Conservation (phyloP, 192 early-diverging fungal genomes). For the Globomyces pollinis-pini region DNA sequence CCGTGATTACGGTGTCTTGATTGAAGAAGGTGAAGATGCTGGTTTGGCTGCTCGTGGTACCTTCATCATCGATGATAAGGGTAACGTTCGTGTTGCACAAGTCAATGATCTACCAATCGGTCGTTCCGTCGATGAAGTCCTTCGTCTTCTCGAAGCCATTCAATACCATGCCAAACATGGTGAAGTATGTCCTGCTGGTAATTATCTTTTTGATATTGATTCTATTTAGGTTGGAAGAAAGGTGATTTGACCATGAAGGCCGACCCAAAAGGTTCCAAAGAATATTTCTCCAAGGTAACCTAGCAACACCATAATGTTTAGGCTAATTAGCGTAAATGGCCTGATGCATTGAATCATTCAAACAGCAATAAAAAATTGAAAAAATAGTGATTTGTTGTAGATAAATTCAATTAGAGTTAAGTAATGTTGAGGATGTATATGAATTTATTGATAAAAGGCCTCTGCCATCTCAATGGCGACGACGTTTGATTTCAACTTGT, state of each 20-base stretch:
- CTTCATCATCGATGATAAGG: constrained; percentile 88
- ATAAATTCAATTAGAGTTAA: background rate
- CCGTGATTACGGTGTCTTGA: constrained; percentile 71
- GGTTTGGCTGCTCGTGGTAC: constrained; percentile 31
- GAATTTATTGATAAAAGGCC: constrained; percentile 18
- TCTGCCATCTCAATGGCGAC: constrained; percentile 83
- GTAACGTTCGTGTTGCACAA: constrained; percentile 77
- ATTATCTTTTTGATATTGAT: background rate
- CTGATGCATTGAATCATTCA: too few species aligned
- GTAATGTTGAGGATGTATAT: background rate
- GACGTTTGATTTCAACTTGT: constrained; percentile 89
- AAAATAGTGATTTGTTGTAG: background rate
- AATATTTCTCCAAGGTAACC: constrained; percentile 50
- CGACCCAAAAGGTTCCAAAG: constrained; percentile 52
- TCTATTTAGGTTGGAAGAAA: constrained; percentile 55
- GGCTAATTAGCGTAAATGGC: background rate
- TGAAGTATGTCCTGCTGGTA: constrained; percentile 56
- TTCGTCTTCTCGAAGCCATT: constrained; percentile 86
- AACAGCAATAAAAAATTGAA: too few species aligned
- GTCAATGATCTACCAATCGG: constrained; percentile 88
- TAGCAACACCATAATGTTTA: background rate
- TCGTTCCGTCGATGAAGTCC: constrained; percentile 74
- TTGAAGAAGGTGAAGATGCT: constrained; percentile 24
- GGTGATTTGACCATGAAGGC: constrained; percentile 69
- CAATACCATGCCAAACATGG: constrained; percentile 79